Conservation (phyloP, 2,329 filamentous ascomycete species). For the Aspergillus brasiliensis region DNA sequence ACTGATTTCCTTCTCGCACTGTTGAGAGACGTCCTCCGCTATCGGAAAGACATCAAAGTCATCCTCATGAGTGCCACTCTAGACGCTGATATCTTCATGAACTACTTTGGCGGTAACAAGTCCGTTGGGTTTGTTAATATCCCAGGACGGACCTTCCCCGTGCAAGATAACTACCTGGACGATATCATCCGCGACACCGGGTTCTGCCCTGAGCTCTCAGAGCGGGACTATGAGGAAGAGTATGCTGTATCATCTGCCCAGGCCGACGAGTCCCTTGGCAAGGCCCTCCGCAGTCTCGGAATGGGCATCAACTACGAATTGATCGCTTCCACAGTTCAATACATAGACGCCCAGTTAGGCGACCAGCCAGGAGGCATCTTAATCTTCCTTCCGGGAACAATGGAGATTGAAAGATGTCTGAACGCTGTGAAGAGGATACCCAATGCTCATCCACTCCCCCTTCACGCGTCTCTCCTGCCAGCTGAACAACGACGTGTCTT, state of each 20-base stretch:
- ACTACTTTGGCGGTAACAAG: conserved; percentile 75
- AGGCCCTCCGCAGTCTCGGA: conserved; percentile 71
- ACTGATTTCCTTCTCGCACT: conserved; percentile 92
- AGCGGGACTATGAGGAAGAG: conserved; percentile 38
- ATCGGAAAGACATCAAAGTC: conserved; percentile 78
- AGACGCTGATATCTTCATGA: conserved; percentile 80
- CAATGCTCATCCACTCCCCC: conserved; percentile 75
- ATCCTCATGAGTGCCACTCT: conserved; percentile 96
- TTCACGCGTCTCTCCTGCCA: conserved; percentile 90
- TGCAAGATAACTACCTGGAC: conserved; percentile 86
- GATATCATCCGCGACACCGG: conserved; percentile 80
- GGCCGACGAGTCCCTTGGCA: conserved; percentile 59
- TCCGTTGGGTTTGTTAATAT: conserved; percentile 83
- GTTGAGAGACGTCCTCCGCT: conserved; percentile 75
- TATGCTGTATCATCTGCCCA: conserved; percentile 46
- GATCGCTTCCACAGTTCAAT: conserved; percentile 74
- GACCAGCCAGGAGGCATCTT: conserved; percentile 80
- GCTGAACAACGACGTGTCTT: conserved; percentile 89
- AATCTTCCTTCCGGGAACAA: conserved; percentile 91
- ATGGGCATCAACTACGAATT: conserved; percentile 91
- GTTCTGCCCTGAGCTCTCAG: conserved; percentile 55
- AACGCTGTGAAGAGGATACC: conserved; percentile 66
- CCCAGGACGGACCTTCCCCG: conserved; percentile 82
- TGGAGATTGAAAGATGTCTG: conserved; percentile 85
- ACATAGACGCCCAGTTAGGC: conserved; percentile 77